phyloP scores from a whole-genome alignment of 306 rosid genomes.

The Neltuma alba region DNA sequence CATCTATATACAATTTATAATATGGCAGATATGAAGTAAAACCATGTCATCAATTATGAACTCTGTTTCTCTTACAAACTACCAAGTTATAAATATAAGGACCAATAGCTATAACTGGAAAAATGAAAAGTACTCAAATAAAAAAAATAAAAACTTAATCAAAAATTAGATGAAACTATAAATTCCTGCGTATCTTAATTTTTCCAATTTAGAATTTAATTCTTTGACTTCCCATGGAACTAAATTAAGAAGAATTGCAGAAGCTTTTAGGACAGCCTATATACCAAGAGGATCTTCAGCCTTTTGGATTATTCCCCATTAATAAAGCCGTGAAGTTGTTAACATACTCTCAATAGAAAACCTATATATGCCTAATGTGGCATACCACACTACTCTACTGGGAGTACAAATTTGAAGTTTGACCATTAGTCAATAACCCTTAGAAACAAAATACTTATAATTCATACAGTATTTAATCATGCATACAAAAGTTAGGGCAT shows the following conservation, averaged over 20 bases:
- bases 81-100: no score
- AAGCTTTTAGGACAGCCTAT: constrained; percentile 6
- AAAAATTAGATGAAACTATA: no score
- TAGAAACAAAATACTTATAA: neutral
- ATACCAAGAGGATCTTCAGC: constrained; percentile 9
- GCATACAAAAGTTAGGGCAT: neutral
- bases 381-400: neutral
- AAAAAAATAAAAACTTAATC: no score
- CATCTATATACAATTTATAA: no score
- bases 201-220: neutral
- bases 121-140: no score
- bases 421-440: neutral
- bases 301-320: neutral
- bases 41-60: no score
- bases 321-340: neutral
- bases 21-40: no score
- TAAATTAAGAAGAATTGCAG: constrained; percentile 9
- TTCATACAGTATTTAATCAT: neutral
- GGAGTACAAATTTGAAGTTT: neutral
- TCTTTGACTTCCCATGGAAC: neutral
- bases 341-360: neutral
- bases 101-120: no score
- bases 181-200: no score
- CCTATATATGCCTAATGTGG: neutral
- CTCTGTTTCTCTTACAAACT: no score